Evolutionary conservation across 164 flowering plant genomes (phyloP), one percentile per base, ranked within the genome.

Genomic region (Annona cherimola): DNA sequence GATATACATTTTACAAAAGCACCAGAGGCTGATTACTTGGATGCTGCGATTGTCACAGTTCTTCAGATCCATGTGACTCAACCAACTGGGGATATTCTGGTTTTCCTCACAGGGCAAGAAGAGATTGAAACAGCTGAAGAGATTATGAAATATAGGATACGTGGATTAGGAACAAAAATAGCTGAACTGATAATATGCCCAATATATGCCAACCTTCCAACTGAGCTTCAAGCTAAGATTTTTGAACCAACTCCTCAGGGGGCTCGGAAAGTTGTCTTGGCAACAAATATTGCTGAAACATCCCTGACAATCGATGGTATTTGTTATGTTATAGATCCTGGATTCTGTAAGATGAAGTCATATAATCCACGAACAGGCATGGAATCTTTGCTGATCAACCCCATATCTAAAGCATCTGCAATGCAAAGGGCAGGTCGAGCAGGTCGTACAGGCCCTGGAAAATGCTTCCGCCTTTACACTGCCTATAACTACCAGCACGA

Each of bases 191-290:
- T 95, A 35, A 93, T 95, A 54, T 95, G 97, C 78, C 99, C 99
- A 2, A 95, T 95, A 14, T 95, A 95, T 88, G 99, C 99, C 11
- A 93, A 93, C 74, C 84, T 95, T 26, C 99, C 99, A 40, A 95
- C 98, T 20, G 99, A 95, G 72, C 81, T 93, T 68, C 99, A 95
- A 74, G 84, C 99, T 7, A 90, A 93, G 79, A 95, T 95, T 70
- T 95, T 95, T 83, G 98, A 93, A 79, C 90, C 93, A 35, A 93
- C 99, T 69, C 99, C 99, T 45, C 92, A 89, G 82, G 98, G 95
- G 63, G 96, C 98, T 63, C 91, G 97, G 5, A 93, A 96, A 68
- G 97, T 96, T 62, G 92, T 93, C 60, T 75, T 96, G 70, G 96
- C 98, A 18, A 93, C 99, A 67, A 91, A 96, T 78, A 91, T 93